Evolutionary conservation across 2,329 filamentous ascomycete species (phyloP).

Genomic region (Dryadomyces quercivorus): DNA sequence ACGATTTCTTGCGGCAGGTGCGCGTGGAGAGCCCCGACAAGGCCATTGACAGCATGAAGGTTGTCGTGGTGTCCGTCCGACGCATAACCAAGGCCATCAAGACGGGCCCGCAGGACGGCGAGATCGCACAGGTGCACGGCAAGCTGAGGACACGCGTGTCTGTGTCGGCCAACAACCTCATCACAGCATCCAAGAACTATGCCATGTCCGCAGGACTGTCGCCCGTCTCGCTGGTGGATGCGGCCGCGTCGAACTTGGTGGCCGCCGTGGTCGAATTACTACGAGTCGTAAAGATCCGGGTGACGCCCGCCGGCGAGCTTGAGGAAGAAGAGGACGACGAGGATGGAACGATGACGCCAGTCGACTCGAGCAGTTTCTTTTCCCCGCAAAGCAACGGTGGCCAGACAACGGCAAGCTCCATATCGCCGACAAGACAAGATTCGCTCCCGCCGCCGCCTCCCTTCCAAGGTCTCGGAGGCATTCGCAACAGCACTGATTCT

Average conservation of each 20-base stretch:
- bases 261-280: conserved; percentile 78
- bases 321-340: conserved; percentile 56
- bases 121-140: conserved; percentile 42
- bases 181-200: conserved; percentile 90
- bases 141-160: conserved; percentile 75
- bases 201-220: conserved; percentile 71
- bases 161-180: conserved; percentile 89
- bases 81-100: conserved; percentile 75
- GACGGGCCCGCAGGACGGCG: conserved; percentile 38
- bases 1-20: conserved; percentile 73
- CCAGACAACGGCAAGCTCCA: conserved; percentile 21
- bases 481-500: conserved; percentile 51
- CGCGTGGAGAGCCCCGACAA: conserved; percentile 60
- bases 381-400: conserved; percentile 36
- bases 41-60: conserved; percentile 77
- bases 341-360: conserved; percentile 43
- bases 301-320: conserved; percentile 63
- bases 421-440: conserved; percentile 15
- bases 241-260: conserved; percentile 81
- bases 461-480: conserved; percentile 45
- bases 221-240: conserved; percentile 86
- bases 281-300: conserved; percentile 69
- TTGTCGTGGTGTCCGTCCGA: conserved; percentile 69
- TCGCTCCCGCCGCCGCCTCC: conserved; percentile 38
- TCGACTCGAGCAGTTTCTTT: conserved; percentile 59